These are phyloP conservation scores for Euphorbia peplus DNA, from an alignment of 345 rosid species.

Conservation along the genomic window DNA sequence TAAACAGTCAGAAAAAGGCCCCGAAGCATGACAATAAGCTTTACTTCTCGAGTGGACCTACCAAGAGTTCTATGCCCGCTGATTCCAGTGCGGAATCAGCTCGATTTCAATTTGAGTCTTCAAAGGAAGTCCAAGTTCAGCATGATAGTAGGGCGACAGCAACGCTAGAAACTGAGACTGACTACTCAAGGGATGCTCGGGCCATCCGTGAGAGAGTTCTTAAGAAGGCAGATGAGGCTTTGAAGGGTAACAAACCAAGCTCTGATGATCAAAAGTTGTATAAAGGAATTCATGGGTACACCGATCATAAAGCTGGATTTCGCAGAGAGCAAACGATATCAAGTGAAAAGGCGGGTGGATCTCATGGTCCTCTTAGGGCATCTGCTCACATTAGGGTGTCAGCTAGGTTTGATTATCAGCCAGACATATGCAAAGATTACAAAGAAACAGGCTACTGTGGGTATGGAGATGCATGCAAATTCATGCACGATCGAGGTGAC, in stretches of 20 bases:
- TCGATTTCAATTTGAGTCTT: conserved; percentile 71
- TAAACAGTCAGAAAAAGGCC: conserved; percentile 49
- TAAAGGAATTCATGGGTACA: conserved; percentile 72
- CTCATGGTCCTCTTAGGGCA: conserved; percentile 91
- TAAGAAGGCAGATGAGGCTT: conserved; percentile 56
- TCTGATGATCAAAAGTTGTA: conserved; percentile 63
- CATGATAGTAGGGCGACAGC: conserved; percentile 81
- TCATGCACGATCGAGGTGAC: conserved; percentile 92
- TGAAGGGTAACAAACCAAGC: conserved; percentile 52
- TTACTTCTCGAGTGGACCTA: conserved; percentile 60
- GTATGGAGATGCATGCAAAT: conserved; percentile 85
- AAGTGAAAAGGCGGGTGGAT: conserved; percentile 88
- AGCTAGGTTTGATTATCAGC: conserved; percentile 90
- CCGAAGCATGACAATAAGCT: conserved; percentile 55
- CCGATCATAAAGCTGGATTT: conserved; percentile 89
- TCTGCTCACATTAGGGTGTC: conserved; percentile 90
- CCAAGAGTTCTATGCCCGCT: conserved; percentile 34
- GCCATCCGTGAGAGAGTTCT: conserved; percentile 84
- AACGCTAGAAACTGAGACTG: conserved; percentile 84
- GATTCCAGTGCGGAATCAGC: conserved; percentile 33
- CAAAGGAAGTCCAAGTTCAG: conserved; percentile 83
- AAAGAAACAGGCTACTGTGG: conserved; percentile 96
- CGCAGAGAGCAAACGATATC: conserved; percentile 83
- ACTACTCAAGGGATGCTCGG: conserved; percentile 67
- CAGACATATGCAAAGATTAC: conserved; percentile 88